Evolutionary conservation across 2,329 filamentous ascomycete species (phyloP), one percentile per base, ranked within the genome.

Genomic region (Hypoxylon sp.): DNA sequence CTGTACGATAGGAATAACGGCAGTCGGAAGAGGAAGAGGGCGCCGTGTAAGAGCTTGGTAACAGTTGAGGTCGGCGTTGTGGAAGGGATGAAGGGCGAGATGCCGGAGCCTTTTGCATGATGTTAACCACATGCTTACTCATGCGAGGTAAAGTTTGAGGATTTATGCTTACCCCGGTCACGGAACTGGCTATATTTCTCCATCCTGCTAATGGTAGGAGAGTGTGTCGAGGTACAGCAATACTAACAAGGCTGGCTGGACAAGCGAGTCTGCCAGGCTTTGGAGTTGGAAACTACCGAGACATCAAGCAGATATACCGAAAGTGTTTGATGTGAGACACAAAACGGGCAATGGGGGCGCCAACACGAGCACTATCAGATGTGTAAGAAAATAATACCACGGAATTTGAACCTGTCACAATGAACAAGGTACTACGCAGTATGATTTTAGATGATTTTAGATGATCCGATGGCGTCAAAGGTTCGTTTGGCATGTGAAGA

Each of bases 161-260:
- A 21, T 25, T 63, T 25, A 55, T 50, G 58, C 77, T 71, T 83
- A 93, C 94, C 94, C 89, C 91, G 89, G 81, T 98, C 94, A 75
- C 94, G 90, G 77, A 93, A 98, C 79, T 97, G 93, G 63, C 93
- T 95, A 80, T 93, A 98, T 80, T 97, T 97, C 84, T 98, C 94
- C 94, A 98, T 98, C 2, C 17, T 71, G 43, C 19, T n/a, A 10
- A 14, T 17, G 21, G 11, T 32, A 43, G 10, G 17, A 10, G 32
- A 41, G 19, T 49, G 41, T 36, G 30, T 52, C n/a, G 5, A 17
- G 11, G 11, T 19, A 11, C 5, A 30, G 41, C 11, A 48, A 17
- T 43, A n/a, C 11, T 32, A 17, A 48, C 17, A 45, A 23, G 48
- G 23, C 36, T 48, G 34, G 21, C 7, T 45, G 62, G 30, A 13